Conservation (phyloP, 805 yeast species). For the Saturnispora gosingensis region DNA sequence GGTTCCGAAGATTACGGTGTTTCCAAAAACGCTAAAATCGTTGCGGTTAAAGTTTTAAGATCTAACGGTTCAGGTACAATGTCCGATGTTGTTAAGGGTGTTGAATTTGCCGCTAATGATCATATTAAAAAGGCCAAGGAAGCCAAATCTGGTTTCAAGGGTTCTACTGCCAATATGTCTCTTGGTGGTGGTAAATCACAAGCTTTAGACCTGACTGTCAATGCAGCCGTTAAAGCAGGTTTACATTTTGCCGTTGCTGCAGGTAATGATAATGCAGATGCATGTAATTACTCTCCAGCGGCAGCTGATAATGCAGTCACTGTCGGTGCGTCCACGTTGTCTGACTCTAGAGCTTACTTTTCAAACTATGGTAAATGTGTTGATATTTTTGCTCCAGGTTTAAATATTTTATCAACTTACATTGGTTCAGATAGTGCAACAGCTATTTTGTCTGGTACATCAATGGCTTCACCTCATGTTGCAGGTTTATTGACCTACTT, state of each 20-base stretch:
- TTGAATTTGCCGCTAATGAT: conserved; percentile 71
- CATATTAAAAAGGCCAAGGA: conserved; percentile 45
- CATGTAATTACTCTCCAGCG: conserved; percentile 90
- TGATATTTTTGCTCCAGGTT: conserved; percentile 95
- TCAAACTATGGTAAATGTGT: conserved; percentile 95
- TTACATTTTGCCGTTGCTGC: conserved; percentile 93
- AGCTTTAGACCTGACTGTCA: conserved; percentile 76
- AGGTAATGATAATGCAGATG: conserved; percentile 89
- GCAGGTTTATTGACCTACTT: conserved; percentile 87
- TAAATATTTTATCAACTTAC: conserved; percentile 75
- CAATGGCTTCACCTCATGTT: conserved; percentile 98
- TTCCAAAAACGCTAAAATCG: conserved; percentile 69
- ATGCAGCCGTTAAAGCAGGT: conserved; percentile 84
- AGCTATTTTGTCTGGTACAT: conserved; percentile 86
- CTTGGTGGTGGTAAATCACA: conserved; percentile 90
- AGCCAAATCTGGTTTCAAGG: conserved; percentile 60
- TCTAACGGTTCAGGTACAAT: conserved; percentile 77
- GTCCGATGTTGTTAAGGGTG: conserved; percentile 80
- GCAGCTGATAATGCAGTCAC: conserved; percentile 76
- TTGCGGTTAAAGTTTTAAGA: conserved; percentile 77
- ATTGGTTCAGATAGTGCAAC: conserved; percentile 70
- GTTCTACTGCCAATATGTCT: conserved; percentile 88
- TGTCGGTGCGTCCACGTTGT: conserved; percentile 88
- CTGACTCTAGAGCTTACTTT: conserved; percentile 88
- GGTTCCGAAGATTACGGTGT: conserved; percentile 76